phyloP scores from a whole-genome alignment of 176 grass and related monocot species.

The maize (Zea mays) region DNA sequence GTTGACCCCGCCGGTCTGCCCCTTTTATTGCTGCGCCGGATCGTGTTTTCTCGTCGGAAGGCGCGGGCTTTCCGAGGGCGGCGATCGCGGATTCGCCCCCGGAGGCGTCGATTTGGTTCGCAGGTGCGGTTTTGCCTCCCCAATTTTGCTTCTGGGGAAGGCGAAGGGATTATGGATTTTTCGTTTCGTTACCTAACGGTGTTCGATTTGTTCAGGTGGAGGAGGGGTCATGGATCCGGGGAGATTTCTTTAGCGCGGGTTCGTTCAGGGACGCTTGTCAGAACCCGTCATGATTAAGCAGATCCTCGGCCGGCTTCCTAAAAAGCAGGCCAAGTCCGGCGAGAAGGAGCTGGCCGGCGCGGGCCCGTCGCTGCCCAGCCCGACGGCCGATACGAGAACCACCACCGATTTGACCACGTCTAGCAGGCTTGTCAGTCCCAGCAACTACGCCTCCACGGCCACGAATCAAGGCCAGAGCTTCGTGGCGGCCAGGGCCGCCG shows the following conservation, averaged over 20 bases:
- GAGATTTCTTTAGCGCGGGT: conserved; percentile 13
- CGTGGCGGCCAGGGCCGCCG: conserved; percentile 13
- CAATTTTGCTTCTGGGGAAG: not conserved
- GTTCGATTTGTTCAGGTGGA: conserved; percentile 24
- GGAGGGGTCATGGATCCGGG: conserved; percentile 30
- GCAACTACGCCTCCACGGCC: conserved; percentile 19
- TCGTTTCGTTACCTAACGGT: conserved; percentile 1
- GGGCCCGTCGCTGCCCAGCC: conserved; percentile 45
- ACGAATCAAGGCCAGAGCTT: conserved; percentile 42
- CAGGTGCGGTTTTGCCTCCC: conserved; percentile 20
- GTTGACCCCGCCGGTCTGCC: conserved; percentile 32
- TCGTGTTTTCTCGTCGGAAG: conserved; percentile 28
- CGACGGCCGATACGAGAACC: conserved; percentile 50
- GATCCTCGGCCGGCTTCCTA: conserved; percentile 67
- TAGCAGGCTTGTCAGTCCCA: conserved; percentile 42
- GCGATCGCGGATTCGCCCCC: conserved; percentile 40
- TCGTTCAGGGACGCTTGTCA: not conserved
- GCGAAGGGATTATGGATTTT: not conserved
- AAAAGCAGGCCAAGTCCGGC: conserved; percentile 58
- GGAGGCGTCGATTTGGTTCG: conserved; percentile 40
- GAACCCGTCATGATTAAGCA: conserved; percentile 70
- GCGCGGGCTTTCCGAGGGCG: not conserved
- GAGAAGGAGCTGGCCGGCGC: conserved; percentile 63
- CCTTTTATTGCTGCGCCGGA: conserved; percentile 31
- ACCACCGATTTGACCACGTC: conserved; percentile 56